A percentile compares a stretch with the other conserved stretches of the same genome.
Conservation (phyloP, 2,329 filamentous ascomycete species). For the Clarireedia paspali region DNA sequence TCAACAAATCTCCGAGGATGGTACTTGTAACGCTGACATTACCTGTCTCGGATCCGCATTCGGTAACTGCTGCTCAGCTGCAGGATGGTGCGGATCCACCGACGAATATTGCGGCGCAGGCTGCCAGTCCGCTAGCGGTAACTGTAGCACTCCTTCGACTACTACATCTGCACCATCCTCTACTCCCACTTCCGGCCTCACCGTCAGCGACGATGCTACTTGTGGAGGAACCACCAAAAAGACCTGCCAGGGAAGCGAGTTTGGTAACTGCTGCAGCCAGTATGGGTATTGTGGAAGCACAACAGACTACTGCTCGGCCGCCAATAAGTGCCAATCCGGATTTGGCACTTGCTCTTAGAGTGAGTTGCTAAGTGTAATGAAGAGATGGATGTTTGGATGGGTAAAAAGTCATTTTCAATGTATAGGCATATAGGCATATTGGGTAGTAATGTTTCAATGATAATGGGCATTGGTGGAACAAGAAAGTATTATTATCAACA, state of each 20-base stretch:
- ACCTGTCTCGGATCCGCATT: slow-evolving; percentile 15
- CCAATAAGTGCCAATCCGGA: slow-evolving; percentile 1
- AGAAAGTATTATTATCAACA: background rate
- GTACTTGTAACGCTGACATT: slow-evolving; percentile 8
- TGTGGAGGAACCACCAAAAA: slow-evolving; percentile 8
- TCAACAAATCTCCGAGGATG: slow-evolving; percentile 12
- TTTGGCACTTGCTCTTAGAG: slow-evolving; percentile 5
- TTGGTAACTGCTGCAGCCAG: slow-evolving; percentile 16
- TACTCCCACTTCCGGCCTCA: background rate
- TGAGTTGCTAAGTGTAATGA: background rate
- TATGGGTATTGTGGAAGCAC: slow-evolving; percentile 10
- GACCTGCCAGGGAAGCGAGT: slow-evolving; percentile 14
- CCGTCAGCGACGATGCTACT: slow-evolving; percentile 10
- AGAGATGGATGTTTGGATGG: background rate
- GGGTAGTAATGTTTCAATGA: background rate
- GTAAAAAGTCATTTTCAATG: background rate
- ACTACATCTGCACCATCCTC: background rate
- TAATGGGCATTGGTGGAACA: background rate
- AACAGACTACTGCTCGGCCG: slow-evolving; percentile 1
- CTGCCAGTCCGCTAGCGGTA: slow-evolving; percentile 20
- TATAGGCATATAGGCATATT: background rate
- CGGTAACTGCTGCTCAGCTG: slow-evolving; percentile 21
- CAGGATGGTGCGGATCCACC: slow-evolving; percentile 22
- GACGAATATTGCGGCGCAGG: slow-evolving; percentile 26
- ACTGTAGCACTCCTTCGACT: slow-evolving; percentile 5